phyloP scores from a whole-genome alignment of 495 filamentous ascomycete genomes.

The Chaetomium fimeti region DNA sequence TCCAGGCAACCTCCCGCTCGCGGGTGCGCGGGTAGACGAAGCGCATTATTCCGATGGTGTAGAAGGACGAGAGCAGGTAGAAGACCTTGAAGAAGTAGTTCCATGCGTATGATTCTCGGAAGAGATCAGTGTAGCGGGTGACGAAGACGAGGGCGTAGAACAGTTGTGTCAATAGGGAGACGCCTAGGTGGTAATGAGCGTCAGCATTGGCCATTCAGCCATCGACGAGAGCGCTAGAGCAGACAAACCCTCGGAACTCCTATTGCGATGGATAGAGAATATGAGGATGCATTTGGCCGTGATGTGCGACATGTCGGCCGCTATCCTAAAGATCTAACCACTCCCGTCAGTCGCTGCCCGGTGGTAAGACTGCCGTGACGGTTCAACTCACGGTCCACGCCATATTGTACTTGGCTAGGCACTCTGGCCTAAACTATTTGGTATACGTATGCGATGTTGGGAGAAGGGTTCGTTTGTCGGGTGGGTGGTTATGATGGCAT shows the following conservation, averaged over 20 bases:
- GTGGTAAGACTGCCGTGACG: not conserved
- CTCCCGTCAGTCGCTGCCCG: constrained; percentile 1
- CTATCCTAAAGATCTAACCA: constrained; percentile 66
- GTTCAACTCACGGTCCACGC: constrained; percentile 14
- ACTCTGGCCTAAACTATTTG: not conserved
- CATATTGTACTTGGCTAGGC: constrained; percentile 3
- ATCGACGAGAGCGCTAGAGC: not conserved
- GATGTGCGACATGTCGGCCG: constrained; percentile 80
- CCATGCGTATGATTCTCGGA: constrained; percentile 54
- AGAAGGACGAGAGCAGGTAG: constrained; percentile 81
- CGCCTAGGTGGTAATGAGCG: constrained; percentile 51
- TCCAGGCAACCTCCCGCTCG: constrained; percentile 90
- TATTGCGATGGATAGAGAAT: constrained; percentile 84
- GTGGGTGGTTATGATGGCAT: constrained; percentile 16
- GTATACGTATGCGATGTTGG: not conserved
- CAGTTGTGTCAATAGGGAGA: constrained; percentile 90
- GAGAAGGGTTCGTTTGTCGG: not conserved
- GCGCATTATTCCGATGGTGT: constrained; percentile 85
- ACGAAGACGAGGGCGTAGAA: constrained; percentile 86
- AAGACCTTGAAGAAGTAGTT: constrained; percentile 81
- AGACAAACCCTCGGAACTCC: constrained; percentile 75
- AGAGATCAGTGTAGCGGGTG: constrained; percentile 83
- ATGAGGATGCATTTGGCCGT: constrained; percentile 85
- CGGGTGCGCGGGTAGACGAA: constrained; percentile 81
- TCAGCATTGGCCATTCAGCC: constrained; percentile 25